phyloP scores from a whole-genome alignment of 768 basidiomycete species.

The Lentinula guzmanii region DNA sequence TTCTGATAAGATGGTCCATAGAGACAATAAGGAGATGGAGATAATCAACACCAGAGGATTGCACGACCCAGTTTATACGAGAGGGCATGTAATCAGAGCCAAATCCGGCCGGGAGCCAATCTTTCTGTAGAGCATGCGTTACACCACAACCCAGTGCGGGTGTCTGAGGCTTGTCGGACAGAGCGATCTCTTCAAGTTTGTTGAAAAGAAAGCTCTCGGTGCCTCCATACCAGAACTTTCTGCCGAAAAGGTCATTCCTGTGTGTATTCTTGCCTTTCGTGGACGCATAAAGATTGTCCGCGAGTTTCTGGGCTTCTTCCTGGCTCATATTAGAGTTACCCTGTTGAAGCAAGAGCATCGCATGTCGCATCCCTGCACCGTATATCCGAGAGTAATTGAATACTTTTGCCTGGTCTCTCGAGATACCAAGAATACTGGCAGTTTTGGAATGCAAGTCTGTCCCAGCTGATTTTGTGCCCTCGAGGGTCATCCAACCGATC shows the following conservation, averaged over 20 bases:
- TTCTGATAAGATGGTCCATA: conserved; percentile 81
- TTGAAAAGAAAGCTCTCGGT: conserved; percentile 97
- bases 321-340: conserved; percentile 74
- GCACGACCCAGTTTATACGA: conserved; percentile 98
- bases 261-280: conserved; percentile 93
- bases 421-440: conserved; percentile 86
- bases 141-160: conserved; percentile 93
- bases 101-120: conserved; percentile 75
- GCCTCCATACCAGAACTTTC: conserved; percentile 95
- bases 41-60: conserved; percentile 97
- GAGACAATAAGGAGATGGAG: conserved; percentile 93
- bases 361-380: conserved; percentile 96
- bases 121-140: conserved; percentile 88
- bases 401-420: conserved; percentile 92
- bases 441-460: conserved; percentile 98
- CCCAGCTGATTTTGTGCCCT: conserved; percentile 90
- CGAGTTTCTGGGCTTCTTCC: conserved; percentile 73
- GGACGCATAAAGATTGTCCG: conserved; percentile 80
- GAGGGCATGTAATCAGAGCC: conserved; percentile 91
- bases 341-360: conserved; percentile 80
- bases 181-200: conserved; percentile 91
- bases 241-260: conserved; percentile 62
- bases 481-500: conserved; percentile 99
- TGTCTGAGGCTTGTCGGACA: conserved; percentile 80
- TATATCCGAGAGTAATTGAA: conserved; percentile 99